phyloP scores from a whole-genome alignment of 306 rosid species.

The Mimosa pudica region DNA sequence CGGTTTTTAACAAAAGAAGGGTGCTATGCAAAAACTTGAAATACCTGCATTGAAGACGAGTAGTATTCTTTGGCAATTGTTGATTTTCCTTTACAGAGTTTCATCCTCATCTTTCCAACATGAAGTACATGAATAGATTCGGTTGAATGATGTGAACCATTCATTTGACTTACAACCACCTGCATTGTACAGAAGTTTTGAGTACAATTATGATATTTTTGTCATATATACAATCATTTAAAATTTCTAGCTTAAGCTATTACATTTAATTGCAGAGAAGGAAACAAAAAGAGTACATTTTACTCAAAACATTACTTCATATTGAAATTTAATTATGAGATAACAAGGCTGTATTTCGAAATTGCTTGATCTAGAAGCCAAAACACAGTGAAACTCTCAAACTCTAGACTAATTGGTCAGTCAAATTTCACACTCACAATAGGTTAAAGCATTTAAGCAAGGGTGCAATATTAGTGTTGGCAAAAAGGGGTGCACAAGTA shows the following conservation, averaged over 20 bases:
- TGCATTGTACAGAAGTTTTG: constrained; percentile 50
- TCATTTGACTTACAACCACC: constrained; percentile 91
- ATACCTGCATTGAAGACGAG: constrained; percentile 96
- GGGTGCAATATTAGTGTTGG: not conserved
- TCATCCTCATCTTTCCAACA: constrained; percentile 96
- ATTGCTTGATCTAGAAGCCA: not conserved
- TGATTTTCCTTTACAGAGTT: constrained; percentile 79
- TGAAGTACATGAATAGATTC: constrained; percentile 84
- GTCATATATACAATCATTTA: constrained; percentile 12
- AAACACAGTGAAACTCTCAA: not conserved
- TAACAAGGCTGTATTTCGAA: not conserved
- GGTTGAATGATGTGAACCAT: constrained; percentile 65
- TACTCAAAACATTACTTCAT: not conserved
- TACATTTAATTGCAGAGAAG: not conserved
- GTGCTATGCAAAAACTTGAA: constrained; percentile 2
- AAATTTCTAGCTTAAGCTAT: constrained; percentile 1
- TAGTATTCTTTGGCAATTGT: constrained; percentile 85
- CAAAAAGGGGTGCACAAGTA: not conserved
- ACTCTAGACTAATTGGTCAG: not conserved
- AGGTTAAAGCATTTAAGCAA: not conserved
- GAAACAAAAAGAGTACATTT: not conserved
- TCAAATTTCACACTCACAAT: not conserved
- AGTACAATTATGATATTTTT: constrained; percentile 26
- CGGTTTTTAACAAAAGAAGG: not conserved
- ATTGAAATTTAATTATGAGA: not conserved